Evolutionary conservation across 768 basidiomycete genomes (phyloP).

Genomic region (Tylopilus sp.): DNA sequence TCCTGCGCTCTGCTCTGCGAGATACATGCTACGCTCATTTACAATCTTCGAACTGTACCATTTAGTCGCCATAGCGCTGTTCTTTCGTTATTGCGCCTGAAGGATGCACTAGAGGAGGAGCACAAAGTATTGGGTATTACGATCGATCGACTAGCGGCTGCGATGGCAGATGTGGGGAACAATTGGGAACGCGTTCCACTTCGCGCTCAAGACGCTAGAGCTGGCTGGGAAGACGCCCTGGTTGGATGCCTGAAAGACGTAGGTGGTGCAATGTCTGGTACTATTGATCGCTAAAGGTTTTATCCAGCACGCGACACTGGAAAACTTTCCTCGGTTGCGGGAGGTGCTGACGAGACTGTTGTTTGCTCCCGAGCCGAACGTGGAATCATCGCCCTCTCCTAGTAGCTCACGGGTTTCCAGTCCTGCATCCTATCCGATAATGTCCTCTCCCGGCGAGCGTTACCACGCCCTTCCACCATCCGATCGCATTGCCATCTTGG

Average conservation of each 20-base stretch:
- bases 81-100: conserved; percentile 51
- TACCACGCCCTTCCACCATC: conserved; percentile 70
- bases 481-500: conserved; percentile 82
- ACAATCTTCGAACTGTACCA: conserved; percentile 79
- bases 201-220: conserved; percentile 67
- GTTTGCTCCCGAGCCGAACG: conserved; percentile 55
- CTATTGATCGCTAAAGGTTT: neutral
- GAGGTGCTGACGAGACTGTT: conserved; percentile 69
- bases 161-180: conserved; percentile 79
- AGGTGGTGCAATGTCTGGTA: conserved; percentile 33
- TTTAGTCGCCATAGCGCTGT: conserved; percentile 75
- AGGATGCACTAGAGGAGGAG: conserved; percentile 42
- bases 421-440: conserved; percentile 39
- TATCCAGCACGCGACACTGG: conserved; percentile 65
- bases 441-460: conserved; percentile 58
- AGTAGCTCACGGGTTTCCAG: conserved; percentile 48
- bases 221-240: conserved; percentile 90
- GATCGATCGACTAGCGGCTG: conserved; percentile 58
- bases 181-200: conserved; percentile 82
- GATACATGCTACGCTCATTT: conserved; percentile 85
- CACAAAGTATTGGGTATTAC: conserved; percentile 50
- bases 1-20: conserved; percentile 81
- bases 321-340: conserved; percentile 70
- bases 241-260: conserved; percentile 89
- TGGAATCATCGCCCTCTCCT: conserved; percentile 41